phyloP scores from a whole-genome alignment of 1,284 basidiomycete species.

The Sporisorium exsertum region DNA sequence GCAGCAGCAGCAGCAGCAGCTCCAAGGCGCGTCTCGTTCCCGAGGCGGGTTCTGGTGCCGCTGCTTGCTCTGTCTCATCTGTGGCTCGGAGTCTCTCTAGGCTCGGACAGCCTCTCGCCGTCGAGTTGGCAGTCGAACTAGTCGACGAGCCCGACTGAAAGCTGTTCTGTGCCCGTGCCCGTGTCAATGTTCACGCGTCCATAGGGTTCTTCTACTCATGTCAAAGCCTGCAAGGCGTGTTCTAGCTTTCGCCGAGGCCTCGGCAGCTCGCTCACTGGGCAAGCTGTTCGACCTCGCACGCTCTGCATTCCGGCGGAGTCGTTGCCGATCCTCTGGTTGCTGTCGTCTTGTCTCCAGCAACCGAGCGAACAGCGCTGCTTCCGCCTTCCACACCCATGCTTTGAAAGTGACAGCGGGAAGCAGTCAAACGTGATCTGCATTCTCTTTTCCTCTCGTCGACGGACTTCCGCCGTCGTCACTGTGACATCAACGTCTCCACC shows the following conservation, averaged over 20 bases:
- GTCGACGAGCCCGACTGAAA: too few species aligned
- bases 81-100: background rate
- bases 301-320: background rate
- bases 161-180: too few species aligned
- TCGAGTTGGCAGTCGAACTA: too few species aligned
- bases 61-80: background rate
- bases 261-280: background rate
- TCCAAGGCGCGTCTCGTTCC: too few species aligned
- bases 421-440: background rate
- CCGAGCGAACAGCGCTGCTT: background rate
- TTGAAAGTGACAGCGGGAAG: constrained; percentile 1
- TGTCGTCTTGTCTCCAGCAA: too few species aligned
- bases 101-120: background rate
- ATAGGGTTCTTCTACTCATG: background rate
- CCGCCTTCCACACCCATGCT: background rate
- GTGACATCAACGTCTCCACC: background rate
- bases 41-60: background rate
- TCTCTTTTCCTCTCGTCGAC: background rate
- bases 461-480: background rate
- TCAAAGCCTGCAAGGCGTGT: background rate
- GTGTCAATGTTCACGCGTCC: background rate
- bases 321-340: background rate
- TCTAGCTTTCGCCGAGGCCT: background rate
- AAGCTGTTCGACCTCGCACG: background rate
- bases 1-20: background rate